Conservation (phyloP, 2,329 filamentous ascomycete species). For the Xylariaceae sp. region DNA sequence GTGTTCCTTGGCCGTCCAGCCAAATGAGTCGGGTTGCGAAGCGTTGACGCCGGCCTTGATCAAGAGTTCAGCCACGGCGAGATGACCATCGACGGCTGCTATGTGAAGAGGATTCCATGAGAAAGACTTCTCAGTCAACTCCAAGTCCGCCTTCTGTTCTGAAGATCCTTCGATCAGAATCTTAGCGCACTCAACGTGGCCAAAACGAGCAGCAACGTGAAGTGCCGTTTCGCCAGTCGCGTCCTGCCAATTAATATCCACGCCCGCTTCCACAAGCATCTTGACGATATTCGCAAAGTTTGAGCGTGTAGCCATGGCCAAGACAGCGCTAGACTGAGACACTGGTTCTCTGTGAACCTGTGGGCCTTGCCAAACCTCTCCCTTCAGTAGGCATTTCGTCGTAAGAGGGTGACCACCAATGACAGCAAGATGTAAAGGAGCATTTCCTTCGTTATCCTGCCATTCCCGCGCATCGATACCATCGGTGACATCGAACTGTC, state of each 20-base stretch:
- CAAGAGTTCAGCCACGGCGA: conserved; percentile 69
- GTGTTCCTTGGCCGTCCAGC: conserved; percentile 92
- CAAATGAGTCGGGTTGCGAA: conserved; percentile 72
- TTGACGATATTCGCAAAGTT: conserved; percentile 81
- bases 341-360: conserved; percentile 64
- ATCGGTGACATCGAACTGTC: conserved; percentile 73
- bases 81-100: conserved; percentile 81
- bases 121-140: conserved; percentile 76
- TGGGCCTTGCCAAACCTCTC: conserved; percentile 69
- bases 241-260: conserved; percentile 92
- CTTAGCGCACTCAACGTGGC: conserved; percentile 72
- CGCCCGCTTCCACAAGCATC: conserved; percentile 80
- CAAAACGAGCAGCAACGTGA: conserved; percentile 85
- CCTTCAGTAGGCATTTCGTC: conserved; percentile 72
- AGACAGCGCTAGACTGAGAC: conserved; percentile 78
- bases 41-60: conserved; percentile 73
- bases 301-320: conserved; percentile 81
- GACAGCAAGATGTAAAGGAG: conserved; percentile 86
- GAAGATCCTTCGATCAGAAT: conserved; percentile 66
- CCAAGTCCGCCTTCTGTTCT: conserved; percentile 67
- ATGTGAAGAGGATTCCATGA: conserved; percentile 95
- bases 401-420: conserved; percentile 86
- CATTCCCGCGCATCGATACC: conserved; percentile 83
- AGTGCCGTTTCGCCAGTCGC: conserved; percentile 85
- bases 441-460: conserved; percentile 90